A percentile compares a stretch with the other conserved stretches of the same genome.
Conservation (phyloP, 371 early-diverging fungal species). For the Mortierella polycephala region DNA sequence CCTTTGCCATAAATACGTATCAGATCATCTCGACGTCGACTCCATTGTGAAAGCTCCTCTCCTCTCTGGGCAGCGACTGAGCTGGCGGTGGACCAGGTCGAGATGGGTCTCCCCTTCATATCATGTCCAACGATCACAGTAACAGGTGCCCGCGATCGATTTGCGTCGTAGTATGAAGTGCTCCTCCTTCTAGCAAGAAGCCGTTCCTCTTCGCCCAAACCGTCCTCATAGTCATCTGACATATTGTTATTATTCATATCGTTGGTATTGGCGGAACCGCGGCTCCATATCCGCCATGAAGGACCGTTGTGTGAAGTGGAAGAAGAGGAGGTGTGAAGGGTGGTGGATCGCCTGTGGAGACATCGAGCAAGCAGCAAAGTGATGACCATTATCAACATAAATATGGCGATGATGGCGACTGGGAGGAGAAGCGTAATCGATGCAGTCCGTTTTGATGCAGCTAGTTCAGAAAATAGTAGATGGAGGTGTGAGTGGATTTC, state of each 20-base stretch:
- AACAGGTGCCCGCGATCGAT: conserved; percentile 44
- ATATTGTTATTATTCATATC: neutral
- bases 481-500: neutral
- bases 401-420: conserved; percentile 21
- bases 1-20: conserved; percentile 41
- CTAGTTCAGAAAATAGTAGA: neutral
- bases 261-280: conserved; percentile 2
- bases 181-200: conserved; percentile 37
- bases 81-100: conserved; percentile 53
- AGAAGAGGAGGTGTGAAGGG: conserved; percentile 16
- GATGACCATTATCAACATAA: conserved; percentile 25
- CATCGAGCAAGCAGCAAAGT: conserved; percentile 29
- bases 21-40: conserved; percentile 38
- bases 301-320: neutral
- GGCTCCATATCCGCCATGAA: conserved; percentile 21
- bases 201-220: conserved; percentile 18
- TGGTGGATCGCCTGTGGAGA: conserved; percentile 34
- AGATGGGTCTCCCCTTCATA: conserved; percentile 42
- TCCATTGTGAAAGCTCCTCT: conserved; percentile 49
- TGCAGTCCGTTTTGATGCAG: conserved; percentile 25
- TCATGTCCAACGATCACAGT: conserved; percentile 36
- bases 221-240: conserved; percentile 9
- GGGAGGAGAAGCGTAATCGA: conserved; percentile 35
- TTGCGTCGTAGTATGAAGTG: conserved; percentile 51
- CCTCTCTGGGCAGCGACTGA: conserved; percentile 49